Base-by-base conservation (phyloP, 129 eudicot genomes). In the Scalesia atractyloides region DNA sequence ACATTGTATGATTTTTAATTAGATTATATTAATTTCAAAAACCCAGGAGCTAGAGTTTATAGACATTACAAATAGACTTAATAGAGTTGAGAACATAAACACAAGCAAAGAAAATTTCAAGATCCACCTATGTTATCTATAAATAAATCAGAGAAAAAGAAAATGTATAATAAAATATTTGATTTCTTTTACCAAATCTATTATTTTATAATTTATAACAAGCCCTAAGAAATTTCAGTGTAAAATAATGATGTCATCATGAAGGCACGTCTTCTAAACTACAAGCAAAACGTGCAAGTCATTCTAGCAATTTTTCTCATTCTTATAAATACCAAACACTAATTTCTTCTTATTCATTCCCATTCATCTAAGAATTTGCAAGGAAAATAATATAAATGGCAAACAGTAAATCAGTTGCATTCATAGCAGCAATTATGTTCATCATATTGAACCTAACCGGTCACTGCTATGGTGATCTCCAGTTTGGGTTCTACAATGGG, bases 401-500 rank as follows among this genome's bases (percentile, higher is more conserved):
- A 52, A 51, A 48, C 66, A 72, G 49, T 12, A 48, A 69, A 63
- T 11, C 68, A 79, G 50, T 68, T 43, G 75, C 72, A 19, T 58
- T 75, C 12, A 6, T 75, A 30, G 18, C 51, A 14, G 70, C 61
- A 30, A 56, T 67, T 53, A 18, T 30, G 2, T 60, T 77, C 66
- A 61, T 70, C 64, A 53, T 76, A 50, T 9, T 82, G 60, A 77
- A 63, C 83, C 60, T 77, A 20, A 71, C 16, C 8, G 69, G 85
- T 67, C 75, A 74, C 17, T 75, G 89, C 72, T 24, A 64, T 11
- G 89, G 82, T 37, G 79, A n/a, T 15, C 81, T 85, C 0, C 63
- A 70, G 49, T 73, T 66, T 7, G 95, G 88, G 9, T 89, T 82
- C 78, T 89, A 89, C 73, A 66, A 54, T 2, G 83, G 78, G 11